These are phyloP conservation scores for Rhamnella rubrinervis DNA, from an alignment of 331 rosid species.

Conservation along the genomic window DNA sequence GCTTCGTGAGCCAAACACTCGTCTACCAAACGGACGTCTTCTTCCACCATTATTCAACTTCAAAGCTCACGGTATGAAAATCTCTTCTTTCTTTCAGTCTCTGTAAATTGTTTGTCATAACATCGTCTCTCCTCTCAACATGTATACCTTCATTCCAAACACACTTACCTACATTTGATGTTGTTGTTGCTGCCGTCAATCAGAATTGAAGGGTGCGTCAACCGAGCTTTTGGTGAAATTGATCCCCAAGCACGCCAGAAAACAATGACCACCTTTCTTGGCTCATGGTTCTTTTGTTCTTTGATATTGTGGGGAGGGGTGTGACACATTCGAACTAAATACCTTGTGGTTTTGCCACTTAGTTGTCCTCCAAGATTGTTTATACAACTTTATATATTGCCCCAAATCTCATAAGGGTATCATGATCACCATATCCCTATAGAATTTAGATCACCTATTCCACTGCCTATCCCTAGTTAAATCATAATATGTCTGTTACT, in stretches of 20 bases:
- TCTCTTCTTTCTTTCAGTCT: neutral
- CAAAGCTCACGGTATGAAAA: slow-evolving; percentile 58
- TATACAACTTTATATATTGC: neutral
- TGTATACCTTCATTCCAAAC: neutral
- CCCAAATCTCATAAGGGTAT: neutral
- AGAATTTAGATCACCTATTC: too few relatives aligned
- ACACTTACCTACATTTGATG: neutral
- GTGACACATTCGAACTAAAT: neutral
- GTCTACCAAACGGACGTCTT: slow-evolving; percentile 61
- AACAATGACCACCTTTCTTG: slow-evolving; percentile 52
- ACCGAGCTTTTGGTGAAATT: slow-evolving; percentile 54
- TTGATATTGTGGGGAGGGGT: too few relatives aligned
- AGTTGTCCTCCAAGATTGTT: neutral
- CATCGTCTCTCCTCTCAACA: neutral
- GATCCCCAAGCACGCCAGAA: slow-evolving; percentile 63
- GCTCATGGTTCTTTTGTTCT: slow-evolving; percentile 1
- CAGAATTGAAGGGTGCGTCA: slow-evolving; percentile 65
- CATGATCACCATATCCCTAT: too few relatives aligned
- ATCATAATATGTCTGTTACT: too few relatives aligned
- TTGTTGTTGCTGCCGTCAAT: neutral
- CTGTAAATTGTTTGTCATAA: too few relatives aligned
- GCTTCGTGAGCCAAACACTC: slow-evolving; percentile 60
- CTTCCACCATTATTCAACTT: slow-evolving; percentile 70
- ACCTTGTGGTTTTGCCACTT: neutral
- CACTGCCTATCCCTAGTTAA: too few relatives aligned